Base-by-base conservation (phyloP, 2,329 filamentous ascomycete species). In the Beauveria australis region DNA sequence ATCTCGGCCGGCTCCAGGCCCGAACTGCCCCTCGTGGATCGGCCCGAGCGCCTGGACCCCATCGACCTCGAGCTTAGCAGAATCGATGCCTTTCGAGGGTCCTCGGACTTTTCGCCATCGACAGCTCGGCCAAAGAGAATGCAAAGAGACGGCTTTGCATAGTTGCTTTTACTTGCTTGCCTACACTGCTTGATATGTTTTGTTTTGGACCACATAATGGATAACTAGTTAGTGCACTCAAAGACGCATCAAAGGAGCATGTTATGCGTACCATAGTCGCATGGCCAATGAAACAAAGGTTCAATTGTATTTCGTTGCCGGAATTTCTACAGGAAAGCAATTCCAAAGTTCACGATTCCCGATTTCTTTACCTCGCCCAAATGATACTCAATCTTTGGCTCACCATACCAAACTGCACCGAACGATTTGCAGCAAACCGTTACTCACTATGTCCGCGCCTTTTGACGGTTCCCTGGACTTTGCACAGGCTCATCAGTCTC, bases 401-500 rank as follows among this genome's bases (percentile, higher is more conserved):
- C n/a, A 44, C 19, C 40, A 12, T 24, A 10, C 4, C 33, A 19
- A 9, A n/a, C 24, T 28, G 26, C 28, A 30, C n/a, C 6, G n/a
- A 18, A 22, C 9, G 6, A 19, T 16, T 12, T 26, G 14, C 22
- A 28, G 28, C 28, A 8, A 40, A 14, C 22, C 28, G 40, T 56
- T 61, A 67, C 43, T 68, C 66, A 18, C 63, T 63, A 46, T 66
- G 62, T 0, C 65, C 65, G 1, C 60, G 65, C 14, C 66, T 64
- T 16, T 67, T 62, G 47, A 60, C 18, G n/a, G 63, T 63, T 22
- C 66, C 65, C 49, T 53, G 54, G 26, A 66, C 60, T 7, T 64
- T 68, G 55, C 69, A 73, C 22, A 72, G 56, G 46, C 67, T 70
- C 2, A 68, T 66, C 7, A 74, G 61, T 26, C 71, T 64, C 61